Percentiles rank a stretch among this genome's conserved stretches.
Evolutionary conservation across 2,329 filamentous ascomycete genomes (phyloP).

Genomic region (Nothophoma quercina): DNA sequence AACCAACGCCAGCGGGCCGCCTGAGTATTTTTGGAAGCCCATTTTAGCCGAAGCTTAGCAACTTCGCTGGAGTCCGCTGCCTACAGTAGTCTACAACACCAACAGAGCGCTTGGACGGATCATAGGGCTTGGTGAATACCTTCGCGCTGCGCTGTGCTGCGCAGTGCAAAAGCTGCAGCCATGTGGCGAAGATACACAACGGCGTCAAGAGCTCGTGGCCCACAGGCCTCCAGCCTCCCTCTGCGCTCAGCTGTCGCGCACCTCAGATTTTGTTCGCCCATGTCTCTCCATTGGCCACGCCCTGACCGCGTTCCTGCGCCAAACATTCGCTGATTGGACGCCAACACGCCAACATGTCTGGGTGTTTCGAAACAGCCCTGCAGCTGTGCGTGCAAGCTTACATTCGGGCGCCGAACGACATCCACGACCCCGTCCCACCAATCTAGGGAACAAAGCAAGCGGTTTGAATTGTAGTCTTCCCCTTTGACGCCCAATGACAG

Average conservation of each 20-base stretch:
- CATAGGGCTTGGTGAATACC: background rate
- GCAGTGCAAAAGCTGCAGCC: slow-evolving; percentile 7
- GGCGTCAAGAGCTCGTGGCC: slow-evolving; percentile 8
- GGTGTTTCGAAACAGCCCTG: slow-evolving; percentile 34
- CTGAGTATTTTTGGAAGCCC: slow-evolving; percentile 31
- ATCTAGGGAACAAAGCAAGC: slow-evolving; percentile 15
- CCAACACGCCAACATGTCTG: slow-evolving; percentile 20
- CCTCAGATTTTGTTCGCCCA: slow-evolving; percentile 18
- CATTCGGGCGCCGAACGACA: slow-evolving; percentile 21
- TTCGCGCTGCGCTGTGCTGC: background rate
- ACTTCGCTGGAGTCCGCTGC: slow-evolving; percentile 4
- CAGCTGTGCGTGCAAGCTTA: slow-evolving; percentile 17
- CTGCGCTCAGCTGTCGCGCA: slow-evolving; percentile 1
- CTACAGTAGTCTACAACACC: slow-evolving; percentile 5
- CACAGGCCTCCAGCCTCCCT: slow-evolving; percentile 17
- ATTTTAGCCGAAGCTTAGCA: slow-evolving; percentile 27
- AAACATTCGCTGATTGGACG: slow-evolving; percentile 25
- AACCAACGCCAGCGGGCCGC: slow-evolving; percentile 12
- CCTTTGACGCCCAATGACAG: slow-evolving; percentile 9
- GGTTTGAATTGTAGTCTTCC: slow-evolving; percentile 11
- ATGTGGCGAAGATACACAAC: slow-evolving; percentile 14
- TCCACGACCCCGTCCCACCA: slow-evolving; percentile 12
- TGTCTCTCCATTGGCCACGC: slow-evolving; percentile 17
- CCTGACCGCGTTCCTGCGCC: slow-evolving; percentile 18
- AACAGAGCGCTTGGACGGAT: slow-evolving; percentile 6